phyloP scores from a whole-genome alignment of 1,139 yeast species.

The Arxiozyma bovina region DNA sequence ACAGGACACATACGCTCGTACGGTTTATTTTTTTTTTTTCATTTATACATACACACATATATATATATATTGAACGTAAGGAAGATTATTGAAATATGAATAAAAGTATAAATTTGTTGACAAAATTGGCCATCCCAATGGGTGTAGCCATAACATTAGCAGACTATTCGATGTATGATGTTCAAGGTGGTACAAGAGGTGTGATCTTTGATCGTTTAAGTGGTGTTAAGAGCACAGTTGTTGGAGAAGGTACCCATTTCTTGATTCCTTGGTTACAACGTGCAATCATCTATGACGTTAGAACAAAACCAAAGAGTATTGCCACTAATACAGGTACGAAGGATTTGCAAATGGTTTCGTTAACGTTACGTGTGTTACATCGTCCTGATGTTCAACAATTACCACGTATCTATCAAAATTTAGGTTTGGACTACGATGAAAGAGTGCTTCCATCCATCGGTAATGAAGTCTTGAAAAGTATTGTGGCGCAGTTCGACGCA shows the following conservation, averaged over 20 bases:
- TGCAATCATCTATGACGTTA: conserved; percentile 82
- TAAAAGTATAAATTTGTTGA: conserved; percentile 16
- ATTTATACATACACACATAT: no score
- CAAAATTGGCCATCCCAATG: conserved; percentile 54
- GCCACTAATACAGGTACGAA: conserved; percentile 95
- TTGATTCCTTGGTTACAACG: conserved; percentile 92
- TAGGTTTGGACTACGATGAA: conserved; percentile 94
- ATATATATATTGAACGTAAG: no score
- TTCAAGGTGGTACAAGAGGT: conserved; percentile 91
- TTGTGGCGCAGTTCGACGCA: conserved; percentile 97
- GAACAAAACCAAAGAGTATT: conserved; percentile 87
- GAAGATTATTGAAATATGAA: background rate
- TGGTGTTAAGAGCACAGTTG: conserved; percentile 79
- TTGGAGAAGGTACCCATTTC: conserved; percentile 97
- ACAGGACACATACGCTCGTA: no score
- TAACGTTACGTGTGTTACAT: conserved; percentile 87
- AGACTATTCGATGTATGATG: conserved; percentile 79
- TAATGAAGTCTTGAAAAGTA: conserved; percentile 87
- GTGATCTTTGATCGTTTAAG: conserved; percentile 85
- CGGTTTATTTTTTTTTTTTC: no score
- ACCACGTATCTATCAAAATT: conserved; percentile 79
- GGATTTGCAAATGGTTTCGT: conserved; percentile 90
- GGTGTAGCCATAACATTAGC: conserved; percentile 60
- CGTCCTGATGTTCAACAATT: conserved; percentile 81
- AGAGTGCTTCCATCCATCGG: conserved; percentile 96